Percentiles rank a stretch among this genome's conserved stretches.
Conservation (phyloP, 2,329 filamentous ascomycete genomes). For the Aspergillus hortae region DNA sequence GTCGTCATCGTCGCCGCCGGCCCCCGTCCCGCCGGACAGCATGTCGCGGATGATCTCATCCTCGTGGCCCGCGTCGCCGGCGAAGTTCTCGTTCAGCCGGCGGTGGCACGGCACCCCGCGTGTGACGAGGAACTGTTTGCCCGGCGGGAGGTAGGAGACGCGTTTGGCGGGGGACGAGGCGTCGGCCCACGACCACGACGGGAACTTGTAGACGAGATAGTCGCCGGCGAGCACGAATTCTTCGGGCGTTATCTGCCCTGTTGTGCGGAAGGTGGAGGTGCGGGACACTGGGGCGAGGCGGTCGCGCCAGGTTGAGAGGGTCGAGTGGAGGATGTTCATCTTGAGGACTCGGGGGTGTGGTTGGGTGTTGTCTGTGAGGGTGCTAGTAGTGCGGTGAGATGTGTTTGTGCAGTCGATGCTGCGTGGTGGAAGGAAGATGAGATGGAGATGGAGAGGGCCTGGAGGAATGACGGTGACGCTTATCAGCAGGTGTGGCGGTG, state of each 20-base stretch:
- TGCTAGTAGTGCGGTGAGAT: neutral
- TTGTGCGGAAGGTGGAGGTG: constrained; percentile 88
- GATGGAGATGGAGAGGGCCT: neutral
- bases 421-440: neutral
- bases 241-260: constrained; percentile 93
- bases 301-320: constrained; percentile 87
- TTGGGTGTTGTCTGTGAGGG: neutral
- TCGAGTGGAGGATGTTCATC: constrained; percentile 92
- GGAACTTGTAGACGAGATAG: constrained; percentile 98
- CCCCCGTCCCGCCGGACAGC: constrained; percentile 50
- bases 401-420: neutral
- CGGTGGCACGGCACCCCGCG: constrained; percentile 91
- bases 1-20: constrained; percentile 62
- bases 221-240: constrained; percentile 95
- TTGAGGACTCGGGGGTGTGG: constrained; percentile 1
- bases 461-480: neutral
- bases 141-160: constrained; percentile 74
- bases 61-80: constrained; percentile 79
- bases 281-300: constrained; percentile 84
- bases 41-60: constrained; percentile 82
- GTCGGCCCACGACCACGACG: constrained; percentile 94
- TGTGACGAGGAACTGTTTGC: constrained; percentile 94
- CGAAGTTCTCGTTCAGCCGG: constrained; percentile 88
- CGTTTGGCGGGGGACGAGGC: constrained; percentile 77
- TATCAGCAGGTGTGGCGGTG: constrained; percentile 3